A percentile compares a stretch with the other conserved stretches of the same genome.
phyloP scores from a whole-genome alignment of 164 flowering plant genomes.

The Platanus orientalis region DNA sequence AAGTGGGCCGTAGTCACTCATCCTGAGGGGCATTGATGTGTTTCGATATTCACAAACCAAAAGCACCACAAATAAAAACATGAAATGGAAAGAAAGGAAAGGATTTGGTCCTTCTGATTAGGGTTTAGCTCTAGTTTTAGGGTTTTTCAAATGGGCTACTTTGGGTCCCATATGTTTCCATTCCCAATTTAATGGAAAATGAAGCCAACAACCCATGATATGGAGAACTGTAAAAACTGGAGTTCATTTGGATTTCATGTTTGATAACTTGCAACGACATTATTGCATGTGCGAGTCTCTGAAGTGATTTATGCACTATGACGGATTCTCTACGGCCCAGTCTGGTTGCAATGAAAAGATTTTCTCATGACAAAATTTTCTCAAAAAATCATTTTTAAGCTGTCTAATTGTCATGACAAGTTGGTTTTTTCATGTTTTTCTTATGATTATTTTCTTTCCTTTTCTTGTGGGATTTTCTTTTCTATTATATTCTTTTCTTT shows the following conservation, averaged over 20 bases:
- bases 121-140: background rate
- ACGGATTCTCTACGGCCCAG: background rate
- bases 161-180: background rate
- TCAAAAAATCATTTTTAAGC: too few relatives aligned
- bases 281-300: background rate
- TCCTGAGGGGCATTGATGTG: too few relatives aligned
- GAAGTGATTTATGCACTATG: background rate
- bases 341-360: too few relatives aligned
- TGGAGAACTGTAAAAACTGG: background rate
- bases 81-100: background rate
- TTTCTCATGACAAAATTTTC: background rate
- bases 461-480: too few relatives aligned
- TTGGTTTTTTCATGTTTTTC: background rate
- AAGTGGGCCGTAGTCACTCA: too few relatives aligned
- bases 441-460: background rate
- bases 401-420: too few relatives aligned
- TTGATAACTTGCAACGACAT: background rate
- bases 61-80: too few relatives aligned
- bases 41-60: too few relatives aligned
- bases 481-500: too few relatives aligned
- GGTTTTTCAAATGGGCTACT: background rate
- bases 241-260: background rate
- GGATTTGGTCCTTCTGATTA: background rate
- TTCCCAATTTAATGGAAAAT: background rate
- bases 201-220: background rate